Percentiles rank a stretch among this genome's conserved stretches.
Conservation (phyloP, 345 rosid species). For the Ricinus communis region DNA sequence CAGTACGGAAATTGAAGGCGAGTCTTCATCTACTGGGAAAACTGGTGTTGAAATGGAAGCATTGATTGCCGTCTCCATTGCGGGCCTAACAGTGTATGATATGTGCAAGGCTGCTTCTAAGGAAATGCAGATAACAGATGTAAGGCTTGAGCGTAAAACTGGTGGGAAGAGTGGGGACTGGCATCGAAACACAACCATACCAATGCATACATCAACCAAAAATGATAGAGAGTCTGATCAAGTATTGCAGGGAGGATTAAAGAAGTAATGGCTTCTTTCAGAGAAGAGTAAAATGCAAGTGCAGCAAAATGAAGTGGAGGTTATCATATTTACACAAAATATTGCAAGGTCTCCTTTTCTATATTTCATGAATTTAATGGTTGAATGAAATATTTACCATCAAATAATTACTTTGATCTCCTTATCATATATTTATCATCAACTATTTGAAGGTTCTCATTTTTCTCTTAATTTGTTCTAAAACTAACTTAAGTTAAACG, state of each 20-base stretch:
- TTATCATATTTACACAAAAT: neutral
- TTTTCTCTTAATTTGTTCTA: neutral
- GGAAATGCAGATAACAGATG: slow-evolving; percentile 60
- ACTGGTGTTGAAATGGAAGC: slow-evolving; percentile 98
- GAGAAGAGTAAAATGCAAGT: neutral
- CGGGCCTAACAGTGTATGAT: slow-evolving; percentile 88
- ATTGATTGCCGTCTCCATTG: slow-evolving; percentile 72
- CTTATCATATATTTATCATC: neutral
- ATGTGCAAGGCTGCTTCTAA: slow-evolving; percentile 98
- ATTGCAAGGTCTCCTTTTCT: neutral
- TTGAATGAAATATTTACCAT: neutral
- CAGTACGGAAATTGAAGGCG: slow-evolving; percentile 79
- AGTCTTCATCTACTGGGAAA: slow-evolving; percentile 72
- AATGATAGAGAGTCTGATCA: neutral
- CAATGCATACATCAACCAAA: neutral
- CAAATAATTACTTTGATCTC: neutral
- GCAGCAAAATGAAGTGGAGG: neutral
- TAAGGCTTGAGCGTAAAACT: slow-evolving; percentile 63
- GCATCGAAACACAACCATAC: slow-evolving; percentile 14
- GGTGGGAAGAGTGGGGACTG: slow-evolving; percentile 90
- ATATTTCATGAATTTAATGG: neutral
- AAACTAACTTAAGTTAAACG: neutral
- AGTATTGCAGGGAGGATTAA: neutral
- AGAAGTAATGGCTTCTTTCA: neutral
- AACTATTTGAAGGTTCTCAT: neutral